Evolutionary conservation across 75 land plant genomes (phyloP).

Genomic region (Cunninghamia lanceolata): DNA sequence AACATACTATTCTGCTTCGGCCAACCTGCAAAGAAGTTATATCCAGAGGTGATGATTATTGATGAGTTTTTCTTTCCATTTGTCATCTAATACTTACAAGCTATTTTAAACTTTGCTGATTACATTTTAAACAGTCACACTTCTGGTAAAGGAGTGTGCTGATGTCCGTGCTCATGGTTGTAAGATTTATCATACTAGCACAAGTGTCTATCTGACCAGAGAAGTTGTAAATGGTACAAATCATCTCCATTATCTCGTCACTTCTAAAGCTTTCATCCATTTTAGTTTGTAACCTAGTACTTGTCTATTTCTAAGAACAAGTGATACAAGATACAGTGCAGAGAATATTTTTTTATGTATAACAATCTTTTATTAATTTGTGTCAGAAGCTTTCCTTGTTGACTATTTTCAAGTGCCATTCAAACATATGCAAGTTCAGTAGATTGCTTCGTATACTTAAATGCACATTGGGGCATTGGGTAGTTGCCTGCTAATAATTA

Average conservation of each 20-base stretch:
- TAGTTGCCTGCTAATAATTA: background rate
- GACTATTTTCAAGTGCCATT: no score
- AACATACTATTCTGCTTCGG: constrained; percentile 88
- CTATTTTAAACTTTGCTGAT: background rate
- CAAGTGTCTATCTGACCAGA: background rate
- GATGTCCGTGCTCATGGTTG: background rate
- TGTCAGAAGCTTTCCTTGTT: no score
- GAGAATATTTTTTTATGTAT: no score
- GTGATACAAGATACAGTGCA: background rate
- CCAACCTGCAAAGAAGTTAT: constrained; percentile 97
- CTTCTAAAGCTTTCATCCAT: background rate
- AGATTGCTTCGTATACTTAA: background rate
- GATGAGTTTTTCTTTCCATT: background rate
- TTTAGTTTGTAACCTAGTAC: background rate
- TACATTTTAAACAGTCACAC: background rate
- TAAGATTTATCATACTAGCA: background rate
- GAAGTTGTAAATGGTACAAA: background rate
- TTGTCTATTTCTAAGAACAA: background rate
- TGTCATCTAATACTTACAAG: background rate
- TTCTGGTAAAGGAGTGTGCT: background rate
- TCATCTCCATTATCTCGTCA: background rate
- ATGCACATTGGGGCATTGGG: background rate
- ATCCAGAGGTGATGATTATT: constrained; percentile 92
- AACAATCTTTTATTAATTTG: no score
- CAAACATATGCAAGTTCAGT: background rate